Conservation (phyloP, 352 stramenopile genomes). For the Phytopythium mirpurense region DNA sequence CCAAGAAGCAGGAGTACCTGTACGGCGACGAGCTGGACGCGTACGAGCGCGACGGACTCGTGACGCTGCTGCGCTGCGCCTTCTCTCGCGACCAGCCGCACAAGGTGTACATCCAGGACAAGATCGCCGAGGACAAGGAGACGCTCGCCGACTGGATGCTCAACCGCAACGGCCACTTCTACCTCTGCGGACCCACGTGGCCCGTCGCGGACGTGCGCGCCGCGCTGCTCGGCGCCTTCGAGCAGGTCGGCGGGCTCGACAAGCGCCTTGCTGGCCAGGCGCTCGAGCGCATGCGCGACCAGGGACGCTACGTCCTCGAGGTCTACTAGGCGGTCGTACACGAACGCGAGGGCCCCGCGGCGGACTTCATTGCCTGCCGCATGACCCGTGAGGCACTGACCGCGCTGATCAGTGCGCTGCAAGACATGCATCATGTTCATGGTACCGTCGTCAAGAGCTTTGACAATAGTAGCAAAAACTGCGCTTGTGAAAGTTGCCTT, state of each 20-base stretch:
- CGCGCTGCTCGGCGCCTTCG: slow-evolving; percentile 57
- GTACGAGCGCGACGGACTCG: slow-evolving; percentile 76
- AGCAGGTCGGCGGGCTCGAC: slow-evolving; percentile 39
- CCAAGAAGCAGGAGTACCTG: slow-evolving; percentile 92
- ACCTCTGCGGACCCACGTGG: slow-evolving; percentile 82
- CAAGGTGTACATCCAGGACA: slow-evolving; percentile 90
- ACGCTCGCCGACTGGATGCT: slow-evolving; percentile 69
- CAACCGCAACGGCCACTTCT: slow-evolving; percentile 79
- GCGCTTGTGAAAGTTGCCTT: too few species aligned
- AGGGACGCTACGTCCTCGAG: slow-evolving; percentile 79
- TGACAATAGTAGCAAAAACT: too few species aligned
- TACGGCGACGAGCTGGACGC: slow-evolving; percentile 91
- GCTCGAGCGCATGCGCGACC: slow-evolving; percentile 76
- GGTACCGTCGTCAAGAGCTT: too few species aligned
- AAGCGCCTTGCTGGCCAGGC: slow-evolving; percentile 63
- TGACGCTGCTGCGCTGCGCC: slow-evolving; percentile 79
- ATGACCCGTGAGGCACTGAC: too few species aligned
- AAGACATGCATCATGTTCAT: too few species aligned
- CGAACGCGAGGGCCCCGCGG: too few species aligned
- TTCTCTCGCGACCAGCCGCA: slow-evolving; percentile 87
- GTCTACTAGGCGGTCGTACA: slow-evolving; percentile 79
- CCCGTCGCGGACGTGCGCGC: slow-evolving; percentile 72
- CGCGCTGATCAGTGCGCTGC: too few species aligned
- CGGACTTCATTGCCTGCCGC: too few species aligned
- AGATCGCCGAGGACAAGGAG: slow-evolving; percentile 77